A percentile compares a stretch with the other conserved stretches of the same genome.
Conservation (phyloP, 192 early-diverging fungal species). For the Funneliformis geosporum region DNA sequence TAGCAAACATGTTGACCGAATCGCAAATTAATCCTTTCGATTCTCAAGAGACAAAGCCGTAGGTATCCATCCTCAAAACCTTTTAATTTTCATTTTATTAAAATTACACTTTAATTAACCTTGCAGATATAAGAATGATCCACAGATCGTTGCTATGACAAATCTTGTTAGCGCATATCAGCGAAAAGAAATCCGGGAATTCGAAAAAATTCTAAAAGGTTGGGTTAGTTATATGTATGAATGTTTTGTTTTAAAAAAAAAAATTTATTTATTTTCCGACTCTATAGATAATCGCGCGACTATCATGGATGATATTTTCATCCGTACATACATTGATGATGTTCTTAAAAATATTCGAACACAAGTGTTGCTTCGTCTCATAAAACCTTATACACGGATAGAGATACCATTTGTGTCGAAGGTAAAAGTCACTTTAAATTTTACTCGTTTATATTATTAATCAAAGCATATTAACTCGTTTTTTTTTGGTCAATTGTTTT, state of each 20-base stretch:
- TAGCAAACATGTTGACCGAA: constrained; percentile 96
- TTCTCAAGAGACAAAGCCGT: constrained; percentile 96
- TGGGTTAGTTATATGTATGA: constrained; percentile 36
- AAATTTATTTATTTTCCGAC: not conserved
- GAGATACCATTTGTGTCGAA: constrained; percentile 78
- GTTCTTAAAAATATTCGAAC: constrained; percentile 91
- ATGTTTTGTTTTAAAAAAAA: not conserved
- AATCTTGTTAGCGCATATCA: constrained; percentile 91
- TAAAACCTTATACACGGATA: constrained; percentile 92
- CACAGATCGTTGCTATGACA: constrained; percentile 92
- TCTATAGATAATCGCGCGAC: constrained; percentile 59
- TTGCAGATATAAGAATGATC: constrained; percentile 84
- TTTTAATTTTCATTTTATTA: not conserved
- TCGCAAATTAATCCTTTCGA: constrained; percentile 96
- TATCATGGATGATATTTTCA: constrained; percentile 91
- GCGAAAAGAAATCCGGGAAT: constrained; percentile 79
- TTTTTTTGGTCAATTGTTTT: not conserved
- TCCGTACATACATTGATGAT: constrained; percentile 86
- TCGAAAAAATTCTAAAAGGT: constrained; percentile 82
- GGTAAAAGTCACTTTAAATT: constrained; percentile 40
- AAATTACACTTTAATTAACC: constrained; percentile 4
- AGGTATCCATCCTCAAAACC: constrained; percentile 30
- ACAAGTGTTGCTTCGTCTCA: constrained; percentile 81
- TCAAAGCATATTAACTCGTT: not conserved
- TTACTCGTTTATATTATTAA: not conserved